Evolutionary conservation across 441 rosid genomes (phyloP), one percentile per base, ranked within the genome.

Genomic region (Pelargonium cotyledonis): DNA sequence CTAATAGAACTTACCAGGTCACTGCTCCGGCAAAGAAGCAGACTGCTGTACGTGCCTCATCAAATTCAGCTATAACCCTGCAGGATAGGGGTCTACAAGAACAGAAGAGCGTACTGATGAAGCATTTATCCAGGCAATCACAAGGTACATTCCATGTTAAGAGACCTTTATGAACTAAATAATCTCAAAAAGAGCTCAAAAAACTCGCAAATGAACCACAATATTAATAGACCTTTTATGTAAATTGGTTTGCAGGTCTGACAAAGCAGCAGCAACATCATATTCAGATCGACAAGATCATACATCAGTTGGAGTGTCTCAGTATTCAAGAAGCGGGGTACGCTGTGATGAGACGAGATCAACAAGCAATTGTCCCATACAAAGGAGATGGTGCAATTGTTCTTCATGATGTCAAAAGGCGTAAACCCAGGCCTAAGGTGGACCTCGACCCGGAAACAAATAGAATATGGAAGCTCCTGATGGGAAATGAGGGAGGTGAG

Each of bases 381-480:
- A 76, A 69, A 74, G 87, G 77, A 65, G 84, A 73, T 73, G 87
- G 88, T 74, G 81, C 82, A 44, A 69, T 95, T 46, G 80, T 90
- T 71, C 89, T 92, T 72, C 84, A 80, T 44, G 60, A 75, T 58
- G 73, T 65, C 64, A 92, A 81, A 84, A 90, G 81, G 78, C 82
- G 69, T 11, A 88, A 82, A 68, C 87, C 88, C 66, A 82, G 95
- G 78, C 95, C 99, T 58, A 92, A 88, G 80, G 96, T 92, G 71
- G 92, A 89, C 77, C 88, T 95, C 72, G 97, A 95, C 70, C 83
- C 84, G 66, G 98, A 92, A 76, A 89, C 99, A 49, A 85, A 81
- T 67, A 88, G 95, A 71, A 76, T 89, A 65, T 95, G 98, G 98
- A 92, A 88, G 76, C 80, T 92, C 57, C 76, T 92, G 72, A 88